Percentiles rank a stretch among this genome's conserved stretches.
Evolutionary conservation across 2,329 filamentous ascomycete species (phyloP).

Genomic region (Fusarium sp.): DNA sequence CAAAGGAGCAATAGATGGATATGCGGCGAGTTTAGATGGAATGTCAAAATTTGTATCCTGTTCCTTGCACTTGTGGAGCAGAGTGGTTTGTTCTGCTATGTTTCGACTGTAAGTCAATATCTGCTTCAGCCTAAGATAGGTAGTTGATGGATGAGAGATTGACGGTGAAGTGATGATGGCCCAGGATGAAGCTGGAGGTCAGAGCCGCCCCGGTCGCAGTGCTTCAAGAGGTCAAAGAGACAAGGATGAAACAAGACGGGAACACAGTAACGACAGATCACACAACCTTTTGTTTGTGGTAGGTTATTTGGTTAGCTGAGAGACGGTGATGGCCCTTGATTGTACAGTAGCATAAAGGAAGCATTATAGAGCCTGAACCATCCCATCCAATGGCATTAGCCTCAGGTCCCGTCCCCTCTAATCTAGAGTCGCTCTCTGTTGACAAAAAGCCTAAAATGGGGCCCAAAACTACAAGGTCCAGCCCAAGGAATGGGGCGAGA

Average conservation of each 20-base stretch:
- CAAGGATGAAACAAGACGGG: slow-evolving; percentile 25
- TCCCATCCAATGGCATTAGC: background rate
- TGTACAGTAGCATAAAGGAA: background rate
- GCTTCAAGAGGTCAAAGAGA: slow-evolving; percentile 15
- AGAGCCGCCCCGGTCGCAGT: slow-evolving; percentile 21
- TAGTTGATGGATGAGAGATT: slow-evolving; percentile 27
- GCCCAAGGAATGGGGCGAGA: slow-evolving; percentile 26
- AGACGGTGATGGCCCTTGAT: background rate
- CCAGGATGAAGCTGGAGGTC: slow-evolving; percentile 7
- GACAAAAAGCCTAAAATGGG: slow-evolving; percentile 19
- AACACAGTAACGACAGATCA: slow-evolving; percentile 2
- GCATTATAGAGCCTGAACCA: background rate
- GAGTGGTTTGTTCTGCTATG: slow-evolving; percentile 3
- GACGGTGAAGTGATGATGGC: slow-evolving; percentile 32
- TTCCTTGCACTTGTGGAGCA: slow-evolving; percentile 16
- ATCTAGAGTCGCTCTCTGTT: background rate
- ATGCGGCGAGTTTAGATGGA: slow-evolving; percentile 23
- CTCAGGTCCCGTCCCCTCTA: background rate
- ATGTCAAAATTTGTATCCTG: slow-evolving; percentile 18
- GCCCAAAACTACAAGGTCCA: background rate
- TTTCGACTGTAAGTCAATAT: slow-evolving; percentile 10
- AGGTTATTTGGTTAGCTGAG: slow-evolving; percentile 8
- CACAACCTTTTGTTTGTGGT: background rate
- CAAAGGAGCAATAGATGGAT: slow-evolving; percentile 24
- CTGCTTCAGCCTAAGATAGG: background rate